Evolutionary conservation across 2,329 filamentous ascomycete genomes (phyloP).

Genomic region (Xylariales sp.): DNA sequence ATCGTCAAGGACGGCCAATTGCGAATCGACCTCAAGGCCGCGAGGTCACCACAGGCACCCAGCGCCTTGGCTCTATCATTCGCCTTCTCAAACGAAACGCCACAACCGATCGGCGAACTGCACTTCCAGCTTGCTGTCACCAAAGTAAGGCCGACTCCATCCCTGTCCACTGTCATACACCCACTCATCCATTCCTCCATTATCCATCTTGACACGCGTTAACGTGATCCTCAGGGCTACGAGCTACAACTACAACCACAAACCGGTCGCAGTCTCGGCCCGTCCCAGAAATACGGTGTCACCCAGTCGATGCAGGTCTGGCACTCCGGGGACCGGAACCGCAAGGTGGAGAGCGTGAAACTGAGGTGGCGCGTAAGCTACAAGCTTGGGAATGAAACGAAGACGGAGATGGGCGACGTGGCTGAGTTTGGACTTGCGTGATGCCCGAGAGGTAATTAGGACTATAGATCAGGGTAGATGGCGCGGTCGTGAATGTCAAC

Average conservation of each 20-base stretch:
- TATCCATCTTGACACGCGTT: conserved; percentile 9
- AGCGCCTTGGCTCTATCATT: conserved; percentile 66
- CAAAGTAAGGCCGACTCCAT: conserved; percentile 55
- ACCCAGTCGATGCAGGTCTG: conserved; percentile 74
- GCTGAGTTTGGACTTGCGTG: conserved; percentile 70
- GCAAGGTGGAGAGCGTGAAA: conserved; percentile 76
- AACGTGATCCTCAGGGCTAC: conserved; percentile 66
- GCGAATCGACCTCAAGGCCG: conserved; percentile 68
- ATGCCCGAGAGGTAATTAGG: too few relatives aligned
- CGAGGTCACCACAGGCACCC: conserved; percentile 47
- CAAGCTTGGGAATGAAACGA: conserved; percentile 59
- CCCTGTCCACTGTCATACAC: not conserved
- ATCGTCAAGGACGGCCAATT: conserved; percentile 66
- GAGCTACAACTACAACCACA: conserved; percentile 80
- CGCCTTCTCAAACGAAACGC: conserved; percentile 77
- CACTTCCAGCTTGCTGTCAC: conserved; percentile 92
- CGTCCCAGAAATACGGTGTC: conserved; percentile 70
- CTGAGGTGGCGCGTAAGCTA: conserved; percentile 88
- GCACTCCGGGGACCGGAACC: conserved; percentile 62
- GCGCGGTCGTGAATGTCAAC: too few relatives aligned
- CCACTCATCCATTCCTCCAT: not conserved
- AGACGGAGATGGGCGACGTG: conserved; percentile 82
- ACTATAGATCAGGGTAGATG: too few relatives aligned
- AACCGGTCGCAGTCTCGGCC: conserved; percentile 69
- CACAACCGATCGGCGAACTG: conserved; percentile 68